Conservation (phyloP, 805 yeast genomes). For the Starmera dryadoides region DNA sequence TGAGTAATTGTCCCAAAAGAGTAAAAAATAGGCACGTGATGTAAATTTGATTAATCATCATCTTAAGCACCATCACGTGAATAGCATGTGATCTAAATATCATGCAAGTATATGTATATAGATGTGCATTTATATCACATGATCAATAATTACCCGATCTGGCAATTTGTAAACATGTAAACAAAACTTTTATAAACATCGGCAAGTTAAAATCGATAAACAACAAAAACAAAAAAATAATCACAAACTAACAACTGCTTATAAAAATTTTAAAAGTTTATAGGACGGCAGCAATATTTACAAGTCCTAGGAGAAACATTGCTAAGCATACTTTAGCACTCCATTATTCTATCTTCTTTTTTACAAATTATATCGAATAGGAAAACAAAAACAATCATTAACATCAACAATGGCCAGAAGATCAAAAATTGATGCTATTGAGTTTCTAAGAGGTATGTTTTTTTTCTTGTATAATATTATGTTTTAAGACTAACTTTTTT, state of each 20-base stretch:
- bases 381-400: neutral
- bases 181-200: neutral
- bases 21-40: too few relatives aligned
- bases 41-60: too few relatives aligned
- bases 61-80: too few relatives aligned
- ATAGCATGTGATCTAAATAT: neutral
- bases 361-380: too few relatives aligned
- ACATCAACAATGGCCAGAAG: neutral
- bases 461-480: neutral
- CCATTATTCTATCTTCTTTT: too few relatives aligned
- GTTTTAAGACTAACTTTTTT: neutral
- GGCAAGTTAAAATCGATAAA: neutral
- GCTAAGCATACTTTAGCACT: too few relatives aligned
- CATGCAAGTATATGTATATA: neutral
- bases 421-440: constrained; percentile 1
- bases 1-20: too few relatives aligned
- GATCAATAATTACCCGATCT: neutral
- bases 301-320: too few relatives aligned
- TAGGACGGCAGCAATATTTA: too few relatives aligned
- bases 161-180: neutral
- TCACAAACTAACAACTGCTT: neutral
- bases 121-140: neutral
- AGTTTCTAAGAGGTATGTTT: constrained; percentile 1
- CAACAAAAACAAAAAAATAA: neutral
- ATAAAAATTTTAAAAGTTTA: too few relatives aligned